phyloP scores from a whole-genome alignment of 805 yeast genomes.

The Candida cerambycidarum region DNA sequence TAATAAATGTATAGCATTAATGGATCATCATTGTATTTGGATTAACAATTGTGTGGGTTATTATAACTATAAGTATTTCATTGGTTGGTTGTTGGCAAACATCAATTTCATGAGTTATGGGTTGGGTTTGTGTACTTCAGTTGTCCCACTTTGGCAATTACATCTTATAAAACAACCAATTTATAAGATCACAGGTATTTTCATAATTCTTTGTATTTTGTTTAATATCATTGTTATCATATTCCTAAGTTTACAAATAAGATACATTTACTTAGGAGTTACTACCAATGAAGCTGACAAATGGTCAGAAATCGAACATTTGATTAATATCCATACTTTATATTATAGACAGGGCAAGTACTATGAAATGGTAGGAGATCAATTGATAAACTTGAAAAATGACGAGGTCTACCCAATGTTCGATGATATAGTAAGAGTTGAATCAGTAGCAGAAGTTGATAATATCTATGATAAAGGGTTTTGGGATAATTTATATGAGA shows the following conservation, averaged over 20 bases:
- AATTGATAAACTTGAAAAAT: conserved; percentile 14
- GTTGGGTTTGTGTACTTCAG: conserved; percentile 29
- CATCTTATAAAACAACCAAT: conserved; percentile 24
- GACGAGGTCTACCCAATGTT: conserved; percentile 6
- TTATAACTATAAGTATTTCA: conserved; percentile 61
- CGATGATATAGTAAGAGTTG: conserved; percentile 5
- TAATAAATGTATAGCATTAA: conserved; percentile 45
- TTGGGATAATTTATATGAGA: conserved; percentile 34
- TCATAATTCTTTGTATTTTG: conserved; percentile 39
- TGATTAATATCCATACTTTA: conserved; percentile 29
- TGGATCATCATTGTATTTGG: conserved; percentile 67
- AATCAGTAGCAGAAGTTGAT: conserved; percentile 11
- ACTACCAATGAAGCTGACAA: conserved; percentile 75
- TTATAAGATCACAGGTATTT: conserved; percentile 41
- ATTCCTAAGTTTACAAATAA: conserved; percentile 47
- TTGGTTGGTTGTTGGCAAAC: conserved; percentile 54
- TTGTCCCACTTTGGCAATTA: conserved; percentile 17
- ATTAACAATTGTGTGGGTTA: conserved; percentile 74
- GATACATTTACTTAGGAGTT: conserved; percentile 60
- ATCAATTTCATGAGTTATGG: conserved; percentile 42
- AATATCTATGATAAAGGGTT: conserved; percentile 55
- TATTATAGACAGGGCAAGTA: conserved; percentile 23
- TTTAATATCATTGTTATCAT: conserved; percentile 35
- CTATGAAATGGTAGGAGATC: conserved; percentile 21
- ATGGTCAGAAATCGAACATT: conserved; percentile 64